Evolutionary conservation across 768 basidiomycete species (phyloP).

Genomic region (Gymnopilus dilepis): DNA sequence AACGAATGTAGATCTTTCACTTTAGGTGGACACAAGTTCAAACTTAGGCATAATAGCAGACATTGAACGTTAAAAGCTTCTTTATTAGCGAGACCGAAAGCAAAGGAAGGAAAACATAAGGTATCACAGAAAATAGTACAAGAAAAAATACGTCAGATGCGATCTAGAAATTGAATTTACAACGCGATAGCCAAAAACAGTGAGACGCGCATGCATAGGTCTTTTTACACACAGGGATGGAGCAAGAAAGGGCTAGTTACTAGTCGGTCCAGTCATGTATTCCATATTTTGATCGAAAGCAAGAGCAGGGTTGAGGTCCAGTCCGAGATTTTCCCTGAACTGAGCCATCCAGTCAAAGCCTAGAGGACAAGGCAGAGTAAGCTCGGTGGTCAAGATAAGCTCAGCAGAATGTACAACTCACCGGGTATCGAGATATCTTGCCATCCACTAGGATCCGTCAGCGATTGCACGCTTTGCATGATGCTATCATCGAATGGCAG

Average conservation of each 20-base stretch:
- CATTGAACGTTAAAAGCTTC: not conserved
- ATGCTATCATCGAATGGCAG: slow-evolving; percentile 65
- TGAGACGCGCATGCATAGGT: not conserved
- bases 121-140: not conserved
- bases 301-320: slow-evolving; percentile 33
- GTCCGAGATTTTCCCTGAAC: slow-evolving; percentile 45
- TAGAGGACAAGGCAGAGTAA: slow-evolving; percentile 13
- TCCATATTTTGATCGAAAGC: slow-evolving; percentile 32
- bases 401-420: slow-evolving; percentile 33
- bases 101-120: slow-evolving; percentile 1
- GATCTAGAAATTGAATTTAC: slow-evolving; percentile 5
- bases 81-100: not conserved
- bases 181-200: not conserved
- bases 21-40: no score
- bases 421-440: slow-evolving; percentile 60
- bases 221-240: not conserved
- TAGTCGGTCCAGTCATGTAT: slow-evolving; percentile 34
- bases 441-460: slow-evolving; percentile 60
- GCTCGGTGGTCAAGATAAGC: no score
- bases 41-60: no score
- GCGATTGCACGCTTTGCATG: slow-evolving; percentile 63
- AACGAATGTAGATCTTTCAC: no score
- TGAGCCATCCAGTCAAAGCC: slow-evolving; percentile 47
- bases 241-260: slow-evolving; percentile 10
- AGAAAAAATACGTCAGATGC: not conserved